phyloP scores from a whole-genome alignment of 495 filamentous ascomycete genomes.

The Aspergillus nidulans region DNA sequence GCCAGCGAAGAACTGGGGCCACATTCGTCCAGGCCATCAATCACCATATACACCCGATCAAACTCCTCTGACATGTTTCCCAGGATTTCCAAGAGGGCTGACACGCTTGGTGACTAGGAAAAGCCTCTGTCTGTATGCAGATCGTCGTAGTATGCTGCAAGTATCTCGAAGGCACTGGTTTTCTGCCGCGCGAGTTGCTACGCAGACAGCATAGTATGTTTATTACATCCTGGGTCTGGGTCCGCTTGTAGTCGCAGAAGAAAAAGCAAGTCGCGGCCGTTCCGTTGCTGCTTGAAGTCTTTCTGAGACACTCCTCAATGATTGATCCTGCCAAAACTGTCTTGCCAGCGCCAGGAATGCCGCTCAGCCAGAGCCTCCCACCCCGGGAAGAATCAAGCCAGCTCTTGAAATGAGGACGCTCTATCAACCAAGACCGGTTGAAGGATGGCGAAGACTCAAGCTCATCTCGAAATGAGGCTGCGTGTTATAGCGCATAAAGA shows the following conservation, averaged over 20 bases:
- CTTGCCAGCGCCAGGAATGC: constrained; percentile 1
- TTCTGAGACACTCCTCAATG: background rate
- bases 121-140: background rate
- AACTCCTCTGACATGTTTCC: background rate
- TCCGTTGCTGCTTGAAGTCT: background rate
- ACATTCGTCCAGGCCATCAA: constrained; percentile 3
- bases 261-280: background rate
- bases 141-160: background rate
- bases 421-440: constrained; percentile 1
- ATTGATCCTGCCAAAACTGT: background rate
- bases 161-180: background rate
- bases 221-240: background rate
- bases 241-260: constrained; percentile 1
- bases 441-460: background rate
- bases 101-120: background rate
- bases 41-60: background rate
- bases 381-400: background rate
- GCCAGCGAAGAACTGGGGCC: background rate
- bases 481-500: constrained; percentile 1
- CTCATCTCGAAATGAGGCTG: background rate
- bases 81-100: background rate
- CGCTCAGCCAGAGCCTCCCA: background rate
- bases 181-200: background rate
- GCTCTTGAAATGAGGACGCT: background rate
- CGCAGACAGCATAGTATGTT: background rate